Base-by-base conservation (phyloP, 2,329 filamentous ascomycete genomes). In the Botrytis squamosa region DNA sequence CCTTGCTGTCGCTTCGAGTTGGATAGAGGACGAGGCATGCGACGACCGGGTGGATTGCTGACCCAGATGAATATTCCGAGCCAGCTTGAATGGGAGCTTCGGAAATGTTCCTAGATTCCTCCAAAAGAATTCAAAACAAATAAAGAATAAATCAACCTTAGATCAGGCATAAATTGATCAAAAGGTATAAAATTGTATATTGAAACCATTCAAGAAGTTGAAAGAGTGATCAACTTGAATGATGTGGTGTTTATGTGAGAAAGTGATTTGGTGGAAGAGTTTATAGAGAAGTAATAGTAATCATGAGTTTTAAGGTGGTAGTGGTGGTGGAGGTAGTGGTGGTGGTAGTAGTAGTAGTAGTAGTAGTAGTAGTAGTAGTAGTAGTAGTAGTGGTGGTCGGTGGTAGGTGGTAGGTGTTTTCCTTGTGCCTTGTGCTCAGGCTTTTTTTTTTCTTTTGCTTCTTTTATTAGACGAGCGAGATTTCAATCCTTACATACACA, bases 1-100 rank as follows among this genome's bases (percentile, higher is more conserved):
- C 79, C 80, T 76, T 78, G 78, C 78, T 81, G 79, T 81, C 80
- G 79, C 80, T 82, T 82, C 76, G 77, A 74, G 74, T 76, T 77
- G 71, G 78, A 73, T 49, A 76, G 74, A 77, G 77, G 77, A 78
- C 80, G 80, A 80, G 80, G 79, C 80, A 81, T 81, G 76, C 80
- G 80, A 78, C 75, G 78, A 73, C 71, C 55, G 66, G 49, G 64
- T 73, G 7, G 42, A 62, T 73, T 79, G 79, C 79, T 81, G 80
- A 80, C 80, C 80, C 80, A 81, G 79, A 81, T 76, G 66, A 76
- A 77, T 38, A 75, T 77, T 79, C 79, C 79, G 79, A 80, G 79
- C 79, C 80, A 80, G 80, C 80, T 76, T 76, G 72, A 66, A 71
- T 57, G 67, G 67, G 36, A 71, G 72, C 71, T 73, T 73, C 64